Base-by-base conservation (phyloP, 2,329 filamentous ascomycete genomes). In the Phaeoacremonium minimum region DNA sequence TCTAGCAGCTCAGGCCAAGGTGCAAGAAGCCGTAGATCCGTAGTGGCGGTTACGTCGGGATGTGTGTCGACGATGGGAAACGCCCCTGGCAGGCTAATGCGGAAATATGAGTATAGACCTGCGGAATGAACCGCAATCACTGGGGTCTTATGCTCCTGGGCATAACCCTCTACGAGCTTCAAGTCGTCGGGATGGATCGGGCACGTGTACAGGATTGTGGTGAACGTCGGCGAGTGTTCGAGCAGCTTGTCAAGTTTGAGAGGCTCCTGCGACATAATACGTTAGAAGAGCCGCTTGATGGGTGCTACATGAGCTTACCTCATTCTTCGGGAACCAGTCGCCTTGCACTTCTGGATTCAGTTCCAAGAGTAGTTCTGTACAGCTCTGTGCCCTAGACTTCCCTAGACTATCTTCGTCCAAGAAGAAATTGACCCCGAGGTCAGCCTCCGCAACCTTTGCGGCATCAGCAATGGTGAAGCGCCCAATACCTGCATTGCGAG, bases 401-500 rank as follows among this genome's bases (percentile, higher is more conserved):
- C 89, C 90, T 26, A 95, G 58, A 46, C 80, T 84, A 33, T 73
- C 68, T 49, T 93, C 80, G 43, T 95, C 87, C 1, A 98, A 71
- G 53, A 98, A 98, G 72, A 98, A 98, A 64, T 98, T 98, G 44
- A 96, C 84, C 5, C 94, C 93, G 28, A 98, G 69, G 52, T 98
- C 93, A 29, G 80, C 72, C 48, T 95, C 83, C 2, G 69, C 71
- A n/a, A 98, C 90, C 3, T 74, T 60, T 2, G 80, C 77, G 6
- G 85, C 80, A 52, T 98, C 93, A 35, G 85, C 83, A 43, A 98
- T 95, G 1, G 87, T 94, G 58, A 96, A 98, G 17, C 80, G 78
- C 7, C 93, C 94, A 50, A 97, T 85, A 4, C 90, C 83, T 83
- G 32, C 36, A 34, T 28, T 30, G 9, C 22, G 16, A 19, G 22